Conservation (phyloP, 768 basidiomycete genomes). For the Calocybe gangraenosa region DNA sequence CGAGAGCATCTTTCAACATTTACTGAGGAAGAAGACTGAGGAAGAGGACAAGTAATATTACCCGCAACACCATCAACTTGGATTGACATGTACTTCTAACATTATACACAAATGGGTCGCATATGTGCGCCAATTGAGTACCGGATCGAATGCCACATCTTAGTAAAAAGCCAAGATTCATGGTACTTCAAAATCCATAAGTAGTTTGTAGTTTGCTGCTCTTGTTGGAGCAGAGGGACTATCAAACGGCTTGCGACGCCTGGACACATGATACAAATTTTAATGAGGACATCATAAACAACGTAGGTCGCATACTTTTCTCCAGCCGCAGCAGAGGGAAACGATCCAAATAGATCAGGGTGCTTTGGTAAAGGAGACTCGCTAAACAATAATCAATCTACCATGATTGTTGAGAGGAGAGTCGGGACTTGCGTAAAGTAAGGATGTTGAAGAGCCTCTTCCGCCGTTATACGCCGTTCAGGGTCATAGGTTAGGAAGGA, state of each 20-base stretch:
- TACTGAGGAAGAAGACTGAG: conserved; percentile 24
- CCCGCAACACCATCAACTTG: no score
- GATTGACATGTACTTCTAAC: no score
- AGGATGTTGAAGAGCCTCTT: conserved; percentile 85
- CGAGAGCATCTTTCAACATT: conserved; percentile 44
- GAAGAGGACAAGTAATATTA: conserved; percentile 18
- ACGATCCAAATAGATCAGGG: conserved; percentile 91
- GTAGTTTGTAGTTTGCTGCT: conserved; percentile 60
- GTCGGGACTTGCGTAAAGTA: conserved; percentile 72
- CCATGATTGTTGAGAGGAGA: background rate
- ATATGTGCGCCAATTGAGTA: background rate
- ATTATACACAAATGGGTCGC: no score
- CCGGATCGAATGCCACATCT: background rate
- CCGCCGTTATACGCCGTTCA: conserved; percentile 77
- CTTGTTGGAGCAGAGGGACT: conserved; percentile 80
- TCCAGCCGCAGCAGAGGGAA: conserved; percentile 94
- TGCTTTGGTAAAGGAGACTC: conserved; percentile 96
- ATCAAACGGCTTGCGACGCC: conserved; percentile 72
- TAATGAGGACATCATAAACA: background rate
- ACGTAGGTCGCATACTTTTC: conserved; percentile 64
- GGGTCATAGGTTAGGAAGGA: conserved; percentile 89
- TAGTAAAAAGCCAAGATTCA: conserved; percentile 14
- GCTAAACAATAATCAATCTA: background rate
- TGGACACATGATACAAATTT: conserved; percentile 24
- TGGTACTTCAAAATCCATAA: conserved; percentile 58